Evolutionary conservation across 768 basidiomycete genomes (phyloP).

Genomic region (Russula brevipes): DNA sequence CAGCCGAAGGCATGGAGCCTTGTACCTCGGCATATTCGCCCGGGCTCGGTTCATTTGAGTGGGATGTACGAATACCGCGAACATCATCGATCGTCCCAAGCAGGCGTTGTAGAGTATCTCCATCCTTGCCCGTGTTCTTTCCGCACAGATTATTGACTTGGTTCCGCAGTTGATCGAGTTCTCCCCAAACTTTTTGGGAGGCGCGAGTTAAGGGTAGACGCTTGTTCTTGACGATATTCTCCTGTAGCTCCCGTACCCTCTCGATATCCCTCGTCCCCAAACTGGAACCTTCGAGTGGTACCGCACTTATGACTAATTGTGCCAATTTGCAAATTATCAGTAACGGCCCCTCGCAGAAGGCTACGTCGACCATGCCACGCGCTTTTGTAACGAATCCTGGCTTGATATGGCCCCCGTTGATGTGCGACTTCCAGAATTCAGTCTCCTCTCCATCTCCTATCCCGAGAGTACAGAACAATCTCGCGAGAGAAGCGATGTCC

Average conservation of each 20-base stretch:
- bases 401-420: not conserved
- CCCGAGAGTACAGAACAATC: not conserved
- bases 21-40: too few relatives aligned
- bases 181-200: not conserved
- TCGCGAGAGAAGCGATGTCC: constrained; percentile 13
- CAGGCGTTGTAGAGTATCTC: too few relatives aligned
- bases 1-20: too few relatives aligned
- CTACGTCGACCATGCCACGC: not conserved
- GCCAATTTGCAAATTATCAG: constrained; percentile 12
- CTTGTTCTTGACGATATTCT: not conserved
- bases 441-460: not conserved
- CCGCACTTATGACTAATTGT: not conserved
- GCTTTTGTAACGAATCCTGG: not conserved
- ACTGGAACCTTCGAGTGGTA: not conserved
- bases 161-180: not conserved
- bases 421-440: not conserved
- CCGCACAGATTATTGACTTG: not conserved
- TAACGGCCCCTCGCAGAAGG: constrained; percentile 2
- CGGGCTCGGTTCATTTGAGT: too few relatives aligned
- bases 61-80: not conserved
- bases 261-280: not conserved
- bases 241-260: not conserved
- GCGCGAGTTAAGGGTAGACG: not conserved
- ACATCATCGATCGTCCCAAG: not conserved
- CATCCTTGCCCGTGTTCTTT: too few relatives aligned